Evolutionary conservation across 1,284 basidiomycete species (phyloP), one percentile per base, ranked within the genome.

Genomic region (Pseudozyma tsukubaensis): DNA sequence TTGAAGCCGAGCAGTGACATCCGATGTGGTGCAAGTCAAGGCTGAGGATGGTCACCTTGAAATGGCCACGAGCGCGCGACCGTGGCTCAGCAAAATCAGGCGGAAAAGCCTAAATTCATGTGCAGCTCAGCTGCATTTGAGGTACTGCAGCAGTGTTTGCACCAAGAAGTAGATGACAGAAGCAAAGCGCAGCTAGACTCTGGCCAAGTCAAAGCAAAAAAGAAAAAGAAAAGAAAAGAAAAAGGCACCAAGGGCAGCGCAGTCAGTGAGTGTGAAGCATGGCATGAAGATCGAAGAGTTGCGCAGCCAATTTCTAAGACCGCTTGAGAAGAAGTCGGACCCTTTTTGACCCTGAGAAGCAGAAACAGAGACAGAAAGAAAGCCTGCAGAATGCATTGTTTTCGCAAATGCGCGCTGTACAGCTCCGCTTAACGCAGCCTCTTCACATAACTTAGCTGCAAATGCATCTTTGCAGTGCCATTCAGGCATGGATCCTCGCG

Each of bases 241-340:
- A 24, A 45, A 18, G 14, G 13, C 10, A 21, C 32, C 1, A 14
- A 12, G 45, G 16, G 19, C 36, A 43, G 12, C 21, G 29, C 7
- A 51, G 14, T 29, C 36, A 18, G 19, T 13, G 12, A 51, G n/a
- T 24, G 35, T 29, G 24, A 29, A 29, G 24, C 24, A 29, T 51
- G 52, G 52, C 52, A 54, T 35, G 11, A 54, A 42, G 52, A 61
- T 61, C 59, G 48, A 61, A 61, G 59, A 29, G 24, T 29, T 50
- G 52, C 40, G 42, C 52, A 55, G 58, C 50, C n/a, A 10, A 9
- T 16, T 19, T 10, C 53, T 55, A 34, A 47, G 42, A 55, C 44
- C 16, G 13, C 24, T n/a, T 35, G 21, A n/a, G 12, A 19, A 39
- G 50, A 51, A 48, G 29, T 29, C 44, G 12, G 42, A 36, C 35